These are phyloP conservation scores for Phialophora chinensis DNA, from an alignment of 2,329 filamentous ascomycete species.

Conservation along the genomic window DNA sequence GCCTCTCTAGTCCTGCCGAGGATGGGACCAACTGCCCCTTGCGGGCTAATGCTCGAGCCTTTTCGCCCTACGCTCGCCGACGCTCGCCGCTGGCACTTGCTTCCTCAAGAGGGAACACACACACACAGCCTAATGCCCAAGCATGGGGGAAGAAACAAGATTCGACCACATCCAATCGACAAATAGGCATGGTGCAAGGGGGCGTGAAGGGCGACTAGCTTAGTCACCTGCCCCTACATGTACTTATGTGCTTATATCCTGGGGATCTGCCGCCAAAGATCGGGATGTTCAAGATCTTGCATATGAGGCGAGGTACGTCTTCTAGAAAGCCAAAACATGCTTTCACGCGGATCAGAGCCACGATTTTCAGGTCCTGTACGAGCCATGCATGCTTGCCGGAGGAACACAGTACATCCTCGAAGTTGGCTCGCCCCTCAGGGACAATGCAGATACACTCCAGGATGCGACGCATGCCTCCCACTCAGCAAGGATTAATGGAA, in stretches of 20 bases:
- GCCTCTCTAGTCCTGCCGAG: neutral
- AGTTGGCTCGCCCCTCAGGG: no score
- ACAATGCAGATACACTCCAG: neutral
- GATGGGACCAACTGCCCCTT: neutral
- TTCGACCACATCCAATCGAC: neutral
- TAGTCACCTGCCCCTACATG: constrained; percentile 3
- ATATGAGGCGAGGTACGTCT: neutral
- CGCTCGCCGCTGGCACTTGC: neutral
- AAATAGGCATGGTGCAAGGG: neutral
- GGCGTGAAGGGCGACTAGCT: neutral
- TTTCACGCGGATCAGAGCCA: neutral
- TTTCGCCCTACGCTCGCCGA: no score
- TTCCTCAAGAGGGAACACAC: neutral
- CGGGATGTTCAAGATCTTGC: neutral
- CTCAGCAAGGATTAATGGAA: neutral
- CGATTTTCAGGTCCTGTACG: neutral
- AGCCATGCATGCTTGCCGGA: neutral
- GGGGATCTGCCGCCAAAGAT: neutral
- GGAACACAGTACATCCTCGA: no score
- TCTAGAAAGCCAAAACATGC: neutral
- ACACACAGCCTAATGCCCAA: neutral
- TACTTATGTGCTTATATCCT: constrained; percentile 6
- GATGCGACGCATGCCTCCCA: neutral
- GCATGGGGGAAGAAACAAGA: neutral
- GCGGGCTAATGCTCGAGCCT: neutral